Evolutionary conservation across 495 filamentous ascomycete genomes (phyloP), one percentile per base, ranked within the genome.

Genomic region (Neurospora intermedia): DNA sequence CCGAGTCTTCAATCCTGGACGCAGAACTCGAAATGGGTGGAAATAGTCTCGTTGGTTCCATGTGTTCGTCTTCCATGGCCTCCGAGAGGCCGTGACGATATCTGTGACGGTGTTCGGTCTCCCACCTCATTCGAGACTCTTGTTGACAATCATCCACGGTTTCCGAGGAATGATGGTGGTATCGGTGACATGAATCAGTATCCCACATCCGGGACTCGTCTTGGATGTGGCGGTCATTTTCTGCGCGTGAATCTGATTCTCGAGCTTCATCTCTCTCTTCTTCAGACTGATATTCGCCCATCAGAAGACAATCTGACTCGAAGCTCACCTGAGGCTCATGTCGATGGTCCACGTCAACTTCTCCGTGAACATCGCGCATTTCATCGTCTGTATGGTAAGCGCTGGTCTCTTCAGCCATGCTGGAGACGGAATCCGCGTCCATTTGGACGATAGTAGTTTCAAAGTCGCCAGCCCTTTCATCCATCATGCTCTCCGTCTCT

Each of bases 1-100:
- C 85, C 39, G 90, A 90, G 74, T 92, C 89, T 79, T 91, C 89
- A 62, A 91, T 90, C n/a, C 87, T 86, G 39, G 85, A 84, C 15
- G 85, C 72, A 1, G 81, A 78, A 72, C 84, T 83, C 20, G 31
- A 83, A 83, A 10, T 84, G 82, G 66, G 38, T 13, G 66, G 40
- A 48, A 31, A 66, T 48, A 69, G 40, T 39, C 40, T 31, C 16
- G 54, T n/a, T 40, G 54, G 23, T 43, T 69, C 40, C 39, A 43
- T 27, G 48, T 23, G 9, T 31, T 7, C 16, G 59, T 69, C 45
- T 73, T 43, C 54, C 23, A 62, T 62, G 27, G 27, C 27, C 13
- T 62, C 54, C 23, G 54, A 62, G 27, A 62, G 54, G 27, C 8
- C 15, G 11, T 31, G 31, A 6, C 27, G 54, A 66, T 35, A 66